These are phyloP conservation scores for Lithospermum erythrorhizon DNA, from an alignment of 257 asterid genomes.

Conservation along the genomic window DNA sequence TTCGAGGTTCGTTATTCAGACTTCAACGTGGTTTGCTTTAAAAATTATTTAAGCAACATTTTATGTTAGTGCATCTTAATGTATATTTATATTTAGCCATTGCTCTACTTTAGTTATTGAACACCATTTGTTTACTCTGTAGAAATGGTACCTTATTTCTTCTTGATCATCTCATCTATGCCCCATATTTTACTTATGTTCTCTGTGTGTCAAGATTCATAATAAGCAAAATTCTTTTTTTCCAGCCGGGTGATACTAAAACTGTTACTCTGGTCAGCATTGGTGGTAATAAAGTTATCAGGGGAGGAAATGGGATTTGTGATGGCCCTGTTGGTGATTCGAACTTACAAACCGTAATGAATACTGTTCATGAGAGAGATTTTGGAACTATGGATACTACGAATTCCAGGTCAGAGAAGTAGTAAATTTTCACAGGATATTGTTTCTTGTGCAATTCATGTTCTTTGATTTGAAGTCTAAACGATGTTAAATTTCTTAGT, in stretches of 20 bases:
- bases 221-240: constrained; percentile 12
- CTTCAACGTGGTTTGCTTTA: background rate
- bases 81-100: background rate
- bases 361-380: constrained; percentile 34
- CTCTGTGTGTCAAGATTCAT: background rate
- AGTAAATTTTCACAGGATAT: constrained; percentile 1
- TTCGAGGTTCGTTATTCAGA: constrained; percentile 60
- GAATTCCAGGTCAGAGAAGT: constrained; percentile 39
- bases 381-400: constrained; percentile 46
- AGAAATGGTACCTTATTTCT: background rate
- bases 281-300: constrained; percentile 62
- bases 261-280: constrained; percentile 74
- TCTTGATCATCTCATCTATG: background rate
- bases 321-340: constrained; percentile 51
- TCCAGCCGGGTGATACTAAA: constrained; percentile 96
- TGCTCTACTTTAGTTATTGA: constrained; percentile 5
- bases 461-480: constrained; percentile 1
- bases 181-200: constrained; percentile 2
- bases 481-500: constrained; percentile 8
- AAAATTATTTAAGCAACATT: background rate
- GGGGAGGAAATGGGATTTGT: constrained; percentile 79
- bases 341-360: constrained; percentile 35
- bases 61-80: background rate
- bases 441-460: constrained; percentile 1
- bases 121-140: background rate